Percentiles rank a stretch among this genome's conserved stretches.
Conservation (phyloP, 768 basidiomycete species). For the Lyophyllum decastes region DNA sequence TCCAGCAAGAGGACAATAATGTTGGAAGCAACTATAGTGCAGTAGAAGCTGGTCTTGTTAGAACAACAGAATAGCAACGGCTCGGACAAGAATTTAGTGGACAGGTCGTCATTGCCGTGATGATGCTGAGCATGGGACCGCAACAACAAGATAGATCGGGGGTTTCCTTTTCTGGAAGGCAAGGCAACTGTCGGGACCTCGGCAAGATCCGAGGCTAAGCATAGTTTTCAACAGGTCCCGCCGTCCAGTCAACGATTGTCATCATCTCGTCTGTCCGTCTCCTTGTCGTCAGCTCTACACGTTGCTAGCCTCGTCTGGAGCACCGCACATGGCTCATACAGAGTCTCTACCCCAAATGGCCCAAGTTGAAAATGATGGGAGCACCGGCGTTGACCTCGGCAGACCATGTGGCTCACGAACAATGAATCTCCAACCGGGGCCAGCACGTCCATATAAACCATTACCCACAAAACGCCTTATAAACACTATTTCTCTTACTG, state of each 20-base stretch:
- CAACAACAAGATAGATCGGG: too few relatives aligned
- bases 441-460: conserved; percentile 15
- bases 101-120: neutral
- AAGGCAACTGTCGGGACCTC: neutral
- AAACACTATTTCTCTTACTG: conserved; percentile 2
- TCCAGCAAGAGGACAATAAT: neutral
- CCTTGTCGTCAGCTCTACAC: neutral
- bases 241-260: conserved; percentile 3
- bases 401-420: conserved; percentile 20
- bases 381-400: conserved; percentile 13
- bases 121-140: neutral
- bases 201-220: conserved; percentile 13
- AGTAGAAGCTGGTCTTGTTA: neutral
- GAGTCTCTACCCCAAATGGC: neutral
- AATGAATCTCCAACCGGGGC: conserved; percentile 14
- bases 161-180: neutral
- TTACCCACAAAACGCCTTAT: neutral
- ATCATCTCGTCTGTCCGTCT: neutral
- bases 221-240: neutral
- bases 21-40: neutral
- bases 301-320: neutral
- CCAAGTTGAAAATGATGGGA: neutral
- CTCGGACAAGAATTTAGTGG: neutral
- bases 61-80: neutral
- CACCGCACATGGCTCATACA: neutral